Percentiles rank a stretch among this genome's conserved stretches.
These are phyloP conservation scores for Endothia cerciana DNA, from an alignment of 2,329 filamentous ascomycete species.

Conservation along the genomic window DNA sequence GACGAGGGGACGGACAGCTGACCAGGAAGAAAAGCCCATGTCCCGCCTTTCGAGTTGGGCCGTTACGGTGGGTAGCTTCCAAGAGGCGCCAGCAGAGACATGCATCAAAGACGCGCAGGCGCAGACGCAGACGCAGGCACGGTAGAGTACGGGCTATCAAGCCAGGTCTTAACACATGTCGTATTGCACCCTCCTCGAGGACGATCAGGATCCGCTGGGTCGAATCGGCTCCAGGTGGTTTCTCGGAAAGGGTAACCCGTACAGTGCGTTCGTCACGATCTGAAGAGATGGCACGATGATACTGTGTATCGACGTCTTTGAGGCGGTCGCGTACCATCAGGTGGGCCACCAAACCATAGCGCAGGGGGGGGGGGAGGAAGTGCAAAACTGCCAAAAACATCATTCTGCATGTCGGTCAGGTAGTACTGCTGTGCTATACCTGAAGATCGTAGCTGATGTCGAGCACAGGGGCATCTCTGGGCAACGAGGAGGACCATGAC, in stretches of 20 bases:
- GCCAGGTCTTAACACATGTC: conserved; percentile 8
- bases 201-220: conserved; percentile 6
- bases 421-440: too few species aligned
- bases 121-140: conserved; percentile 7
- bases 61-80: conserved; percentile 4
- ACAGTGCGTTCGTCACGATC: not conserved
- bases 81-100: conserved; percentile 27
- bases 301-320: conserved; percentile 4
- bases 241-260: not conserved
- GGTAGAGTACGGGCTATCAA: conserved; percentile 9
- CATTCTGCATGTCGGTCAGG: not conserved
- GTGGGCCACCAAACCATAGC: conserved; percentile 1
- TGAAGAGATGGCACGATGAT: conserved; percentile 6
- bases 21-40: not conserved
- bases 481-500: not conserved
- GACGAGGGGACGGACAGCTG: conserved; percentile 5
- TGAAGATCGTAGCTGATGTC: not conserved
- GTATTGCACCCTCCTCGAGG: not conserved
- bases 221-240: not conserved
- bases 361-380: too few species aligned
- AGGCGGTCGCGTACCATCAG: not conserved
- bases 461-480: not conserved
- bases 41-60: conserved; percentile 4
- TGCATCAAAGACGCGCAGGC: conserved; percentile 22
- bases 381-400: not conserved